phyloP scores from a whole-genome alignment of 768 basidiomycete genomes.

The Boletus pseudopeckii region DNA sequence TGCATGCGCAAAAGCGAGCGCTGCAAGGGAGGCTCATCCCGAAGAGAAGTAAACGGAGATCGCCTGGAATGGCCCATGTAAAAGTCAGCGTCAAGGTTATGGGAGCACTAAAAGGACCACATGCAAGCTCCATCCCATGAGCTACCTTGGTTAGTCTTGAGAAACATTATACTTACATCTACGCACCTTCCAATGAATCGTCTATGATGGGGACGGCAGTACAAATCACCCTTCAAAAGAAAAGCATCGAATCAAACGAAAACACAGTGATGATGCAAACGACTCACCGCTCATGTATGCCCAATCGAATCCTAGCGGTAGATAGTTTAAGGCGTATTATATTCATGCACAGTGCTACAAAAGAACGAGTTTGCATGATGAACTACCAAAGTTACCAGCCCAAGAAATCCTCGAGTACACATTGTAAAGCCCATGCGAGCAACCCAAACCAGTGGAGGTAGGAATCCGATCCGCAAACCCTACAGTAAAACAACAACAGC shows the following conservation, averaged over 20 bases:
- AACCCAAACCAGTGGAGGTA: slow-evolving; percentile 16
- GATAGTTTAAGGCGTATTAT: not conserved
- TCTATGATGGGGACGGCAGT: not conserved
- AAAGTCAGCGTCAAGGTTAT: not conserved
- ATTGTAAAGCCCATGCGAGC: slow-evolving; percentile 3
- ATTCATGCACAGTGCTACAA: slow-evolving; percentile 12
- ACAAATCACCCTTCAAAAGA: not conserved
- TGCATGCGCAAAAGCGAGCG: not conserved
- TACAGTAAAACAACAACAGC: slow-evolving; percentile 6
- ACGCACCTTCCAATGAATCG: not conserved
- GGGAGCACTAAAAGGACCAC: not conserved
- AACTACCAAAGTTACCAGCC: slow-evolving; percentile 13
- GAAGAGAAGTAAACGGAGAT: not conserved
- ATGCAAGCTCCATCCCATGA: not conserved
- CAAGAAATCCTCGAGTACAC: slow-evolving; percentile 7
- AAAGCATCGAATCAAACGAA: not conserved
- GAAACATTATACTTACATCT: no score
- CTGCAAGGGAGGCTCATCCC: not conserved
- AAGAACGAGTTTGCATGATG: slow-evolving; percentile 1
- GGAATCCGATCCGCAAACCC: not conserved
- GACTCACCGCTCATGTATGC: not conserved
- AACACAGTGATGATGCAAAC: not conserved
- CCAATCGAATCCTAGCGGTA: not conserved
- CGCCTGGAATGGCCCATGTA: not conserved
- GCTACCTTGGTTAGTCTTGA: not conserved